These are phyloP conservation scores for Euphorbia celastroides DNA, from an alignment of 441 rosid genomes.

Conservation along the genomic window DNA sequence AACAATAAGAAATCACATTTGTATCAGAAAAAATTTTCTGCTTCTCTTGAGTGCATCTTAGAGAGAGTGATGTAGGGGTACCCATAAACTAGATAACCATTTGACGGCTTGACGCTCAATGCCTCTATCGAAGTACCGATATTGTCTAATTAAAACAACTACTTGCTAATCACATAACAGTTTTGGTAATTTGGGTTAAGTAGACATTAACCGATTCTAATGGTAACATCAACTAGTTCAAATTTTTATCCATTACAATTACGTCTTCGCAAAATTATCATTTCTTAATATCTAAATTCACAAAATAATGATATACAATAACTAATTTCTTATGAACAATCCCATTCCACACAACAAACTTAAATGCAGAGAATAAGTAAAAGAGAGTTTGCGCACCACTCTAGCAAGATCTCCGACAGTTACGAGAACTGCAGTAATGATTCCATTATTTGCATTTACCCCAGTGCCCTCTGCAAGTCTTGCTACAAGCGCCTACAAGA, in stretches of 20 bases:
- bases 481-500: conserved; percentile 92
- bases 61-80: background rate
- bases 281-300: background rate
- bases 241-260: background rate
- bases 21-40: background rate
- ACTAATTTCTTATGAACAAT: background rate
- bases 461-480: conserved; percentile 92
- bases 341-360: conserved; percentile 2
- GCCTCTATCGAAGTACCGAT: background rate
- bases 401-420: conserved; percentile 99
- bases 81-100: background rate
- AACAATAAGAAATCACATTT: background rate
- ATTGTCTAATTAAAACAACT: background rate
- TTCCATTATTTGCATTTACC: conserved; percentile 82
- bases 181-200: background rate
- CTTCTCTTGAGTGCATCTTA: background rate
- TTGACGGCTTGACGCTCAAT: background rate
- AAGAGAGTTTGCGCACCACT: conserved; percentile 66
- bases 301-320: background rate
- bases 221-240: background rate
- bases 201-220: background rate
- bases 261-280: background rate
- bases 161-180: background rate
- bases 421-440: conserved; percentile 93
- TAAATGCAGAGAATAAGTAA: conserved; percentile 4